These are phyloP conservation scores for Calocybe cyanea DNA, from an alignment of 768 basidiomycete genomes.

Conservation along the genomic window DNA sequence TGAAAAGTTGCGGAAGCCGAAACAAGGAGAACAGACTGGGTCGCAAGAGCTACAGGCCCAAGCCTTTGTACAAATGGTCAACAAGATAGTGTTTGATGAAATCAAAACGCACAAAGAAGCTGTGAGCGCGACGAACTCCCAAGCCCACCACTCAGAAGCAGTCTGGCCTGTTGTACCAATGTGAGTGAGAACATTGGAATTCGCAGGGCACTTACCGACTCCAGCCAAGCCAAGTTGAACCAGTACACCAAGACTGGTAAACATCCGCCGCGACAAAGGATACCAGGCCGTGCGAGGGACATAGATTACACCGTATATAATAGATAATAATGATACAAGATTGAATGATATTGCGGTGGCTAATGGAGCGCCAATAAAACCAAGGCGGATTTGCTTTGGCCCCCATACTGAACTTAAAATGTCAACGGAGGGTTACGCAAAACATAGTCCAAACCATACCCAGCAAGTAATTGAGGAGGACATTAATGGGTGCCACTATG, in stretches of 20 bases:
- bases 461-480: slow-evolving; percentile 74
- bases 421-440: background rate
- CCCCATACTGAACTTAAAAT: slow-evolving; percentile 61
- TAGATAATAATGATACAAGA: slow-evolving; percentile 59
- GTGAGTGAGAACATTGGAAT: background rate
- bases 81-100: background rate
- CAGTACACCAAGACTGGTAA: slow-evolving; percentile 62
- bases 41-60: slow-evolving; percentile 76
- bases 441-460: slow-evolving; percentile 37
- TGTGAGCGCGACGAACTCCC: slow-evolving; percentile 74
- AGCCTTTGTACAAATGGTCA: slow-evolving; percentile 37
- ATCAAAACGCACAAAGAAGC: slow-evolving; percentile 38
- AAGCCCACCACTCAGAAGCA: slow-evolving; percentile 95
- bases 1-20: slow-evolving; percentile 26
- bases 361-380: slow-evolving; percentile 89
- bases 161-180: slow-evolving; percentile 52
- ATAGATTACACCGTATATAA: slow-evolving; percentile 58
- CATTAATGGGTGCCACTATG: slow-evolving; percentile 81
- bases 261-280: slow-evolving; percentile 59
- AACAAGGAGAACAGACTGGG: slow-evolving; percentile 79
- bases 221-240: slow-evolving; percentile 78
- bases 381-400: slow-evolving; percentile 68
- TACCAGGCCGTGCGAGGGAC: slow-evolving; percentile 77
- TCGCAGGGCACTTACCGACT: slow-evolving; percentile 41
- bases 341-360: slow-evolving; percentile 86